Conservation (phyloP, 2,329 filamentous ascomycete species). For the Monosporascus sp. region DNA sequence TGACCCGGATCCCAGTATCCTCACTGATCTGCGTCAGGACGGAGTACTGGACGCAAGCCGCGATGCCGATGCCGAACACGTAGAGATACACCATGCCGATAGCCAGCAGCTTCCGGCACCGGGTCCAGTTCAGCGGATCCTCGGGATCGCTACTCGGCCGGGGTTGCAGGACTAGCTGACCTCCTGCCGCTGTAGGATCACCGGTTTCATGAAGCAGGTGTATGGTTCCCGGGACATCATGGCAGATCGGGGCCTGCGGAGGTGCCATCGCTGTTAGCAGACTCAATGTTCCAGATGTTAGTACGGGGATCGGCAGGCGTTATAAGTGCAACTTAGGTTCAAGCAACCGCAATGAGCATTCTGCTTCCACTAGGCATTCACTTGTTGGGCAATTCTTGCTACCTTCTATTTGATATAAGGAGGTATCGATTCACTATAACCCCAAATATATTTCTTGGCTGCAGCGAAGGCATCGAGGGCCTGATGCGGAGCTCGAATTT, state of each 20-base stretch:
- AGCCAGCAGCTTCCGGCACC: slow-evolving; percentile 23
- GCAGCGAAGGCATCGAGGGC: too few relatives aligned
- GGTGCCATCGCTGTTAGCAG: not conserved
- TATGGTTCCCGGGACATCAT: not conserved
- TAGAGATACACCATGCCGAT: slow-evolving; percentile 27
- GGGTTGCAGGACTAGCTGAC: not conserved
- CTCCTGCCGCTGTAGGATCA: not conserved
- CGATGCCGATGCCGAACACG: slow-evolving; percentile 35
- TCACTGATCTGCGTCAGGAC: slow-evolving; percentile 24
- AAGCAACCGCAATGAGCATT: too few relatives aligned
- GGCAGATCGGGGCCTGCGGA: not conserved
- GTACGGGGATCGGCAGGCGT: too few relatives aligned
- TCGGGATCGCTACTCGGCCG: slow-evolving; percentile 33
- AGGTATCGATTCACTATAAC: too few relatives aligned
- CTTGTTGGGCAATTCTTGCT: too few relatives aligned
- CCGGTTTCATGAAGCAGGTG: not conserved
- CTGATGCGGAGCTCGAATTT: too few relatives aligned
- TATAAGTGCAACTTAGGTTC: too few relatives aligned
- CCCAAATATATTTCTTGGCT: too few relatives aligned
- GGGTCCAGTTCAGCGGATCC: slow-evolving; percentile 47
- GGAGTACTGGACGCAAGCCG: slow-evolving; percentile 26
- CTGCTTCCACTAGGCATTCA: too few relatives aligned
- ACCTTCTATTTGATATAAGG: too few relatives aligned
- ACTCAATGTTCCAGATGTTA: too few relatives aligned
- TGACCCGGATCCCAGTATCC: slow-evolving; percentile 18